Conservation (phyloP, 2,329 filamentous ascomycete species). For the Gaeumannomyces tritici region DNA sequence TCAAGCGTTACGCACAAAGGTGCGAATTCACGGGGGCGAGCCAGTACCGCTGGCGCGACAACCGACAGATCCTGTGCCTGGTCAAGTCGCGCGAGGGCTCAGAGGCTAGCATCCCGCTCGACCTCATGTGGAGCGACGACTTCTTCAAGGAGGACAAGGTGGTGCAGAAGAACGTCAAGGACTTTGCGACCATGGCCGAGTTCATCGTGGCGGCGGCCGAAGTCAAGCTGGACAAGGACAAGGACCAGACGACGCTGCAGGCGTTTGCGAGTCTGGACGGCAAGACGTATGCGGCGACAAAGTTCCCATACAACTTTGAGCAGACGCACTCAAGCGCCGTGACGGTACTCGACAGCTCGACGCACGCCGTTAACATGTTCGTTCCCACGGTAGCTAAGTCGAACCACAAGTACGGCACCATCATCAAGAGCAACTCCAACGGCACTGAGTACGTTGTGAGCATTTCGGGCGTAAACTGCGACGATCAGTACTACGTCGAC, state of each 20-base stretch:
- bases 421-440: conserved; percentile 98
- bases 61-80: conserved; percentile 51
- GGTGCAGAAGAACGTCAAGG: conserved; percentile 62
- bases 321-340: conserved; percentile 73
- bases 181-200: conserved; percentile 91
- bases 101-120: conserved; percentile 51
- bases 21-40: conserved; percentile 77
- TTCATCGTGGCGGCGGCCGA: conserved; percentile 85
- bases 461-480: conserved; percentile 70
- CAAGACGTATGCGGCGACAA: conserved; percentile 66
- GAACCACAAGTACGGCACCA: conserved; percentile 67
- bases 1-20: conserved; percentile 64
- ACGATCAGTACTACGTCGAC: conserved; percentile 71
- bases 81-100: conserved; percentile 56
- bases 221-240: conserved; percentile 41
- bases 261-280: conserved; percentile 83
- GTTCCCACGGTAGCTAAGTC: conserved; percentile 64
- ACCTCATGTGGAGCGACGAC: conserved; percentile 69
- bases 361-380: conserved; percentile 88
- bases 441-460: conserved; percentile 91
- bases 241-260: conserved; percentile 58
- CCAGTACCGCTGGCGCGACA: conserved; percentile 41
- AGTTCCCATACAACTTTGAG: conserved; percentile 79
- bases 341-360: conserved; percentile 90
- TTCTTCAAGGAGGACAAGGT: conserved; percentile 61